These are phyloP conservation scores for Hericium rajendrae DNA, from an alignment of 768 basidiomycete species.

Conservation along the genomic window DNA sequence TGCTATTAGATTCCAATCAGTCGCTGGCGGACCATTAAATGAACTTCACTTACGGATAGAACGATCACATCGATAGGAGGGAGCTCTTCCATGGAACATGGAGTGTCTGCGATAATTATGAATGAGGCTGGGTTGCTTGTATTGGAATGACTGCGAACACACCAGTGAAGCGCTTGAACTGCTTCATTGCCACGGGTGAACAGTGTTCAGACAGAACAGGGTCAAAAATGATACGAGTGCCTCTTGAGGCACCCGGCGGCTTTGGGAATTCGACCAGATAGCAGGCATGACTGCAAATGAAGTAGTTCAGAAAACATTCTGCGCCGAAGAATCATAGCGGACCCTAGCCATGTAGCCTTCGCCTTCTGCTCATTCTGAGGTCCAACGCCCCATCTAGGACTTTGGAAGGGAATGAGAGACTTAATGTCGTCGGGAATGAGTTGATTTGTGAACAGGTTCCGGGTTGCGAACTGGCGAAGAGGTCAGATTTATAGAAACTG, in stretches of 20 bases:
- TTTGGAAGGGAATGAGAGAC: constrained; percentile 9
- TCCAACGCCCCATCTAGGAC: constrained; percentile 5
- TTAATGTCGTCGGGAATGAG: constrained; percentile 7
- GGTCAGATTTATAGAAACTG: too few species aligned
- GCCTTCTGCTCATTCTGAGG: constrained; percentile 4
- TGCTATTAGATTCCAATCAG: constrained; percentile 16
- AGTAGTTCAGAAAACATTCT: too few species aligned
- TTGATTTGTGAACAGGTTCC: background rate
- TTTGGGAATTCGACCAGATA: constrained; percentile 30
- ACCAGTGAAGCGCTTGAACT: constrained; percentile 27
- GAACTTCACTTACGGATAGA: constrained; percentile 31
- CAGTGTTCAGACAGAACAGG: constrained; percentile 28
- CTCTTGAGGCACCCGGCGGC: constrained; percentile 23
- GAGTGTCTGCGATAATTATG: constrained; percentile 18
- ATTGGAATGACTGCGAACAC: constrained; percentile 14
- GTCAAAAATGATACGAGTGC: constrained; percentile 30
- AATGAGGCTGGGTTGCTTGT: background rate
- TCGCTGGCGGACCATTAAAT: background rate
- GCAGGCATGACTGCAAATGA: constrained; percentile 25
- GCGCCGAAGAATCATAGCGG: background rate
- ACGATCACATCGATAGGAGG: constrained; percentile 42
- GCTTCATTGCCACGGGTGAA: constrained; percentile 22
- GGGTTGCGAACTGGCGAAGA: too few species aligned
- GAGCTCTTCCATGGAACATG: constrained; percentile 32
- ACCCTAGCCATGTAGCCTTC: constrained; percentile 14